Evolutionary conservation across 345 rosid genomes (phyloP).

Genomic region (Bruguiera gymnorhiza): DNA sequence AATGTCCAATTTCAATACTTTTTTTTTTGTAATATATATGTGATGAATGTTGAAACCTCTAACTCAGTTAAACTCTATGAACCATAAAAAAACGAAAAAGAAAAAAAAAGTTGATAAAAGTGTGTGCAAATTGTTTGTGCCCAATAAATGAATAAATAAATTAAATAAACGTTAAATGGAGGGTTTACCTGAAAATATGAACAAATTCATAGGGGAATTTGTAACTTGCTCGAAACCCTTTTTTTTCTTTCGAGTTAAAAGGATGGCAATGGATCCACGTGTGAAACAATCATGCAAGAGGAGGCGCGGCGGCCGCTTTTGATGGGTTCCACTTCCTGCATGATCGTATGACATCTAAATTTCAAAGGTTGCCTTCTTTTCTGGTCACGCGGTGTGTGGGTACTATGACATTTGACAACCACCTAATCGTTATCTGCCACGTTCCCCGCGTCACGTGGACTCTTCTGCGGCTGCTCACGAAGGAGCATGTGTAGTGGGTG

Average conservation of each 20-base stretch:
- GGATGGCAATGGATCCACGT: constrained; percentile 35
- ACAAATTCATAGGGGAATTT: background rate
- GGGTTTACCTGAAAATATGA: no score
- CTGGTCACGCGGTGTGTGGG: background rate
- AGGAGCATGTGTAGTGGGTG: background rate
- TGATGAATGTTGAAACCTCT: no score
- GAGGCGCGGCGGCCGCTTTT: constrained; percentile 56
- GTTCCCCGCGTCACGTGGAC: constrained; percentile 24
- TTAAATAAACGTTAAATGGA: no score
- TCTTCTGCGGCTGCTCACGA: background rate
- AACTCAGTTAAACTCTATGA: no score
- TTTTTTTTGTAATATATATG: no score
- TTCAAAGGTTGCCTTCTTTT: constrained; percentile 1
- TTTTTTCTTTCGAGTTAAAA: background rate
- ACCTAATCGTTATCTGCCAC: constrained; percentile 16
- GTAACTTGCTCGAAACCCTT: background rate
- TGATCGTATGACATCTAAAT: background rate
- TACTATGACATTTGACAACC: constrained; percentile 16
- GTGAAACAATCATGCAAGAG: constrained; percentile 35
- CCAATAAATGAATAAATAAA: no score
- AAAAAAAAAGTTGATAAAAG: no score
- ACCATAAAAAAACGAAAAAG: no score
- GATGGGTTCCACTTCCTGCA: constrained; percentile 33
- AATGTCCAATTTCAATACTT: no score
- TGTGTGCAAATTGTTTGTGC: no score